phyloP scores from a whole-genome alignment of 257 asterid species.

The Solanum tarapatanum region DNA sequence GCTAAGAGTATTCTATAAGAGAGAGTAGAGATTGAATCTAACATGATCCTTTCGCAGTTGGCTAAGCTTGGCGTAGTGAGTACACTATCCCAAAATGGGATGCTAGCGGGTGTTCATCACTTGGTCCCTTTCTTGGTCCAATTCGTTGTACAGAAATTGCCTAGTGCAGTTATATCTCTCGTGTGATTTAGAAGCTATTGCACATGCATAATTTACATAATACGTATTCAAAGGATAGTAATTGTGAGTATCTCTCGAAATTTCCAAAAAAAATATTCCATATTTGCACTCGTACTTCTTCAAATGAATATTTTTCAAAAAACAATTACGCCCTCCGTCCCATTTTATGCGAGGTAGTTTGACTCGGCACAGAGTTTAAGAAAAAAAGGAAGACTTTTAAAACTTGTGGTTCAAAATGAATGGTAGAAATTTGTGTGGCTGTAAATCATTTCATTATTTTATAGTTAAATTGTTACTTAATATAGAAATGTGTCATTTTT shows the following conservation, averaged over 20 bases:
- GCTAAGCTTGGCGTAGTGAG: neutral
- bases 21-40: neutral
- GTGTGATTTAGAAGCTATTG: neutral
- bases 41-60: neutral
- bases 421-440: too few relatives aligned
- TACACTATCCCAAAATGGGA: neutral
- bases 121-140: neutral
- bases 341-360: too few relatives aligned
- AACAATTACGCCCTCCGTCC: neutral
- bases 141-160: rapidly evolving
- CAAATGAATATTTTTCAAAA: neutral
- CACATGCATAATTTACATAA: neutral
- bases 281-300: neutral
- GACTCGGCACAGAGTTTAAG: too few relatives aligned
- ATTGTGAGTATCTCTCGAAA: rapidly evolving
- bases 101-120: neutral
- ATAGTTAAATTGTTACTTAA: too few relatives aligned
- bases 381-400: too few relatives aligned
- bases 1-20: neutral
- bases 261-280: neutral
- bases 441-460: too few relatives aligned
- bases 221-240: neutral
- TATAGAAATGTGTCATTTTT: too few relatives aligned
- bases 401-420: too few relatives aligned
- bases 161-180: neutral